phyloP scores from a whole-genome alignment of 768 basidiomycete species.

The Hebeloma cylindrosporum region DNA sequence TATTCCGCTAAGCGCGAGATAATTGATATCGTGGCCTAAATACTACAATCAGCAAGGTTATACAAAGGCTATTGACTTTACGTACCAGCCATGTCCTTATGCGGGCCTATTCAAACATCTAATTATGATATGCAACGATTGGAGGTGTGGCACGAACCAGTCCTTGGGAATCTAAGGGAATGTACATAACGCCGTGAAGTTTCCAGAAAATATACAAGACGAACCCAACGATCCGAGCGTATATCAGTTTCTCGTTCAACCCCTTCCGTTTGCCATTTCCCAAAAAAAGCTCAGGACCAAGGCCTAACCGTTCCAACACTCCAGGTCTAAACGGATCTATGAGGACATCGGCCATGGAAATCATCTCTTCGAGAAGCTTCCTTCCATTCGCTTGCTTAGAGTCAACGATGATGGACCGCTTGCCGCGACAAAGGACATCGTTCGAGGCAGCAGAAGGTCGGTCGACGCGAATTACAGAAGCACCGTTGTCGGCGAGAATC shows the following conservation, averaged over 20 bases:
- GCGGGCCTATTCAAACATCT: conserved; percentile 46
- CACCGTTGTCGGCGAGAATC: conserved; percentile 77
- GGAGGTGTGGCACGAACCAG: conserved; percentile 42
- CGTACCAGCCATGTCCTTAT: conserved; percentile 76
- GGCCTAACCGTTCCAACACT: conserved; percentile 72
- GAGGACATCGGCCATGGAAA: conserved; percentile 70
- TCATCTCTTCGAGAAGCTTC: conserved; percentile 54
- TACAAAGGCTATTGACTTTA: background rate
- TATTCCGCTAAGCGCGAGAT: conserved; percentile 76
- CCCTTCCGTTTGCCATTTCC: conserved; percentile 44
- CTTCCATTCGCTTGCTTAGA: conserved; percentile 61
- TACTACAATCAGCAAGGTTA: background rate
- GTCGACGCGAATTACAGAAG: conserved; percentile 75
- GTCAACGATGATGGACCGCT: conserved; percentile 73
- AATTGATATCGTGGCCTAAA: conserved; percentile 82
- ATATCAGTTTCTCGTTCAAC: conserved; percentile 63
- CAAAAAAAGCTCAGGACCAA: conserved; percentile 76
- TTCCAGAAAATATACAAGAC: background rate
- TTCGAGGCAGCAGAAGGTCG: conserved; percentile 43
- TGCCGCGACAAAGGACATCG: conserved; percentile 67
- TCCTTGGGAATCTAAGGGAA: conserved; percentile 54
- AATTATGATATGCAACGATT: background rate
- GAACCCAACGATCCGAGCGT: conserved; percentile 75
- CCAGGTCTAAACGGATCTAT: conserved; percentile 86
- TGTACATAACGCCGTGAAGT: background rate